Base-by-base conservation (phyloP, 495 filamentous ascomycete species). In the Apodospora peruviana region DNA sequence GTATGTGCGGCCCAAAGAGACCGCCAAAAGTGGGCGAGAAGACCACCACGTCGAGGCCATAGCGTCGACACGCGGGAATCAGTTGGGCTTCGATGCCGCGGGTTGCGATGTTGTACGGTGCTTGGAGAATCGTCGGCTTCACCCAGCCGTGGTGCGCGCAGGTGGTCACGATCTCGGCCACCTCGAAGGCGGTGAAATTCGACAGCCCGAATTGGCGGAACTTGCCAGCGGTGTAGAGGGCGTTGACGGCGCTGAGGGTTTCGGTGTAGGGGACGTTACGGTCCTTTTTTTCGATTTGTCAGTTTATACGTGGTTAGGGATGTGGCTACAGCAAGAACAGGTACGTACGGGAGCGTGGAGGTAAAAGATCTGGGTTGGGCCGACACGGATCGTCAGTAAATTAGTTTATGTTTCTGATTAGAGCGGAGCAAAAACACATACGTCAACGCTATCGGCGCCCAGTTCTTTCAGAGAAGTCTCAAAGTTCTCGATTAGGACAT, bases 1-100 rank as follows among this genome's bases (percentile, higher is more conserved):
- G 2, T 2, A 7, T 35, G 46, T 57, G 52, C 60, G 82, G 83
- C 64, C 87, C 86, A 51, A 91, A 81, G 32, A 91, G 66, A 0
- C 88, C 88, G 4, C 87, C 87, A 2, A 82, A 85, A 37, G 86
- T 72, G 3, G 88, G 88, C 59, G 88, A 88, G 65, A 91, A 91
- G 21, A 87, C 69, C 24, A 91, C 86, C 23, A 91, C 76, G 46
- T 88, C 84, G 21, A 94, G 72, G 0, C 85, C 84, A 55, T 90
- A 91, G n/a, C 86, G 79, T 18, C 79, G 77, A 54, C 87, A 91
- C 16, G 80, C 82, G 3, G 79, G 83, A 37, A 91, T 75, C 5
- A 91, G 71, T 60, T 91, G 88, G 22, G 74, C 65, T 64, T 91
- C 87, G 46, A 91, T 81, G 12, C 75, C 80, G 22, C 88, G 82